These are phyloP conservation scores for Cynanchum wilfordii DNA, from an alignment of 257 asterid species.

Conservation along the genomic window DNA sequence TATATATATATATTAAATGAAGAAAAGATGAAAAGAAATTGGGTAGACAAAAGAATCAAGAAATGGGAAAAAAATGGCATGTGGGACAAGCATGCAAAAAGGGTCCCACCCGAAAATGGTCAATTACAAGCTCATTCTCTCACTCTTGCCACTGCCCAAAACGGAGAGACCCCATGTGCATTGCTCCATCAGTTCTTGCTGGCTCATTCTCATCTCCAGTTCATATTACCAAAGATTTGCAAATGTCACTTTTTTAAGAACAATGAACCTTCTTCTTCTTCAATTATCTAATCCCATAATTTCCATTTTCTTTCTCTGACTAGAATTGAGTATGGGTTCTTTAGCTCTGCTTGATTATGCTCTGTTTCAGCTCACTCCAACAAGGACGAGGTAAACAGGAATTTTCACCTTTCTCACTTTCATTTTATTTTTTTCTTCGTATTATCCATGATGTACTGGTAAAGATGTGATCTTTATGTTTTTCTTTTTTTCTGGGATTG, in stretches of 20 bases:
- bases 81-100: neutral
- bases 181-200: constrained; percentile 63
- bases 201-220: constrained; percentile 66
- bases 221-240: constrained; percentile 26
- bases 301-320: constrained; percentile 4
- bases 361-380: constrained; percentile 77
- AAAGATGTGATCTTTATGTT: constrained; percentile 2
- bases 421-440: neutral
- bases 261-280: constrained; percentile 20
- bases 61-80: neutral
- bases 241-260: constrained; percentile 41
- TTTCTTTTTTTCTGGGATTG: constrained; percentile 19
- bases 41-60: neutral
- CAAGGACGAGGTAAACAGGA: constrained; percentile 63
- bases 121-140: neutral
- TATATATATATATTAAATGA: no score
- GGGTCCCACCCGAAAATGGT: neutral
- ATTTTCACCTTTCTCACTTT: neutral
- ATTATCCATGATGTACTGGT: constrained; percentile 13
- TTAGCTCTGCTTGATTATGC: constrained; percentile 65
- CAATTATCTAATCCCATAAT: neutral
- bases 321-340: constrained; percentile 44
- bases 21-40: no score
- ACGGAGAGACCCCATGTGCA: constrained; percentile 44
- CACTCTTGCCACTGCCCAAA: constrained; percentile 10